phyloP scores from a whole-genome alignment of 768 basidiomycete species.

The Hortiboletus campestris region DNA sequence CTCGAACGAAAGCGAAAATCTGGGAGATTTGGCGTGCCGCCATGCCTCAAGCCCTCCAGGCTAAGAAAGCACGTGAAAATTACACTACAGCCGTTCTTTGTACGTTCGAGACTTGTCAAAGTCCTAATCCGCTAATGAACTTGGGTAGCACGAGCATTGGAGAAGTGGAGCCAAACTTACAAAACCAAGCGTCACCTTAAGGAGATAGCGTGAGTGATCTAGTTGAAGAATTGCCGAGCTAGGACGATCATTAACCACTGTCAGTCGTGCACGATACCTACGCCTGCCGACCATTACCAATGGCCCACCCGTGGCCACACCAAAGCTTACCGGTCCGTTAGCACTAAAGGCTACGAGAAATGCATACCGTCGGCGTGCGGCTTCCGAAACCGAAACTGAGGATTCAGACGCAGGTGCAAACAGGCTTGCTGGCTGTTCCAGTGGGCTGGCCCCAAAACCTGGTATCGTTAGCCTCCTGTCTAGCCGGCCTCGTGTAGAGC shows the following conservation, averaged over 20 bases:
- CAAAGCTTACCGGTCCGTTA: slow-evolving; percentile 30
- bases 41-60: slow-evolving; percentile 68
- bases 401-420: slow-evolving; percentile 31
- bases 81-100: slow-evolving; percentile 55
- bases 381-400: slow-evolving; percentile 31
- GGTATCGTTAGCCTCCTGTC: slow-evolving; percentile 41
- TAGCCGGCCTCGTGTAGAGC: slow-evolving; percentile 30
- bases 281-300: slow-evolving; percentile 61
- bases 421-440: slow-evolving; percentile 24
- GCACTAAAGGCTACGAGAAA: slow-evolving; percentile 30
- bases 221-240: slow-evolving; percentile 8
- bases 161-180: slow-evolving; percentile 68
- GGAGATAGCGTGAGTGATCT: slow-evolving; percentile 72
- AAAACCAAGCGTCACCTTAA: slow-evolving; percentile 71
- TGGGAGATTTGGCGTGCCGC: slow-evolving; percentile 67
- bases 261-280: slow-evolving; percentile 78
- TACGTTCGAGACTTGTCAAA: slow-evolving; percentile 37
- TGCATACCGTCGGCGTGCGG: slow-evolving; percentile 30
- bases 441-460: slow-evolving; percentile 27
- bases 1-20: slow-evolving; percentile 53
- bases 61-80: slow-evolving; percentile 61
- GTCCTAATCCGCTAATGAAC: slow-evolving; percentile 7
- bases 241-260: slow-evolving; percentile 26
- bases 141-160: slow-evolving; percentile 47
- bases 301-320: slow-evolving; percentile 29